These are phyloP conservation scores for Stephania yunnanensis DNA, from an alignment of 164 flowering plant genomes.

Conservation along the genomic window DNA sequence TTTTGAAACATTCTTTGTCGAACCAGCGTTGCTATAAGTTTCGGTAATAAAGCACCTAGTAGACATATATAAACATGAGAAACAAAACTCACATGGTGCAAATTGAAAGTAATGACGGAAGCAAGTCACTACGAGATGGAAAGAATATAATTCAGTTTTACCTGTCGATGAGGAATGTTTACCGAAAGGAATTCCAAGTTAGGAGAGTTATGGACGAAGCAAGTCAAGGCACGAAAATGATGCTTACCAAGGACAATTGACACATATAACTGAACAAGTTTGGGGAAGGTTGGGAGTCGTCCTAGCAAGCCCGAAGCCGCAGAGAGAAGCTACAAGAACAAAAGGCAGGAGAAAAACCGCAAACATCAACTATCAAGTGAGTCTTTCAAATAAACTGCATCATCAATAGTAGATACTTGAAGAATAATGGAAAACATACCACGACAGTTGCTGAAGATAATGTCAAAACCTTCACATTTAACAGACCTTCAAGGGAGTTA, in stretches of 20 bases:
- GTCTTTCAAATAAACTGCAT: too few species aligned
- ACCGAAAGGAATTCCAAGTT: constrained; percentile 14
- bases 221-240: neutral
- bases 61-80: neutral
- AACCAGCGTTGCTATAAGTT: constrained; percentile 6
- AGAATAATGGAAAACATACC: constrained; percentile 12
- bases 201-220: constrained; percentile 11
- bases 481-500: constrained; percentile 7
- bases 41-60: neutral
- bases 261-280: constrained; percentile 12
- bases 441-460: constrained; percentile 9
- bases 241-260: constrained; percentile 4
- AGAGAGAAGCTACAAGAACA: constrained; percentile 11
- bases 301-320: constrained; percentile 6
- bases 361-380: neutral
- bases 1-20: constrained; percentile 1
- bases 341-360: neutral
- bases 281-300: constrained; percentile 7
- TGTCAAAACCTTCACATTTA: constrained; percentile 9
- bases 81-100: neutral
- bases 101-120: neutral
- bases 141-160: neutral
- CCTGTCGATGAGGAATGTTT: constrained; percentile 8
- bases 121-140: too few species aligned
- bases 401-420: neutral